Evolutionary conservation across 225 moss, liverwort and hornwort genomes (phyloP).

Genomic region (Takakia lepidozioides): DNA sequence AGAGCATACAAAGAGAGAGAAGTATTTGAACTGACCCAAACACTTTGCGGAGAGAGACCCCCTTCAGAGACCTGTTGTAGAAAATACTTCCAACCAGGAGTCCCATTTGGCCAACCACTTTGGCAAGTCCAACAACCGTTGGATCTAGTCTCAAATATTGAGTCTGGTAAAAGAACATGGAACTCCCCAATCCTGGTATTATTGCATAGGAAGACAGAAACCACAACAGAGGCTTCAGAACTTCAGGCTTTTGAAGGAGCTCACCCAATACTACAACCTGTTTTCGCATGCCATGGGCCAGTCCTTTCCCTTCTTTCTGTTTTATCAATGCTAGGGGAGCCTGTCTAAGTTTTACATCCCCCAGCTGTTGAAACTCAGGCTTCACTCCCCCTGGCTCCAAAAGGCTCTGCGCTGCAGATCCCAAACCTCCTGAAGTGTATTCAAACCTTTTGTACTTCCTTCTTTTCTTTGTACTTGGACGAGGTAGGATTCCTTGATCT

Average conservation of each 20-base stretch:
- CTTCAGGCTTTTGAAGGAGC: constrained; percentile 43
- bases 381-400: not conserved
- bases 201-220: constrained; percentile 76
- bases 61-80: constrained; percentile 47
- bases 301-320: not conserved
- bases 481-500: constrained; percentile 8
- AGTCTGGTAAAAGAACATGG: constrained; percentile 78
- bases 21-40: constrained; percentile 62
- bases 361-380: not conserved
- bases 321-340: too few relatives aligned
- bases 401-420: not conserved
- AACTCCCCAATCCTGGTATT: constrained; percentile 57
- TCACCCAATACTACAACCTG: constrained; percentile 29
- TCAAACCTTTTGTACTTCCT: constrained; percentile 23
- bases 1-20: constrained; percentile 63
- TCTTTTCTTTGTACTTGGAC: constrained; percentile 11
- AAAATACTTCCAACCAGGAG: constrained; percentile 56
- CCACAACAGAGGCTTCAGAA: constrained; percentile 51
- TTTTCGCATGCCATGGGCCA: constrained; percentile 13
- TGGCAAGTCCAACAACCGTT: constrained; percentile 61
- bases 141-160: constrained; percentile 49
- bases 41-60: constrained; percentile 44
- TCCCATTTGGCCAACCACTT: constrained; percentile 70
- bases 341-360: not conserved
- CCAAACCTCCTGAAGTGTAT: constrained; percentile 11